Evolutionary conservation across 352 stramenopile species (phyloP).

Genomic region (Phytophthora citrophthora): DNA sequence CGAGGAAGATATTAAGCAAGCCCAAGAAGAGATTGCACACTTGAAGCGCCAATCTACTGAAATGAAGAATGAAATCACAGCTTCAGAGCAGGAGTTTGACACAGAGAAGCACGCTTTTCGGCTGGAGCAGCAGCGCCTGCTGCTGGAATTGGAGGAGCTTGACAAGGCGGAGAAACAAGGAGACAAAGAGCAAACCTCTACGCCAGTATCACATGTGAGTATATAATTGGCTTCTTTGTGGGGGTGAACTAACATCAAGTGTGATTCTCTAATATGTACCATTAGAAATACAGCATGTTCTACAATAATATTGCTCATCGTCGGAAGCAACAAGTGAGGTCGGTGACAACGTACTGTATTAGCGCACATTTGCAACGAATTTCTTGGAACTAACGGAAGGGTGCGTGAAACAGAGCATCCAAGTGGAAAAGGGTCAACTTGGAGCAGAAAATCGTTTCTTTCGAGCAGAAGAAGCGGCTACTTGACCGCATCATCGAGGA

Average conservation of each 20-base stretch:
- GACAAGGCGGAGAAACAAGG: slow-evolving; percentile 44
- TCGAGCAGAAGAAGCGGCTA: slow-evolving; percentile 73
- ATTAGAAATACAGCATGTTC: slow-evolving; percentile 43
- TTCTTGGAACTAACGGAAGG: neutral
- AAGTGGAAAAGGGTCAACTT: slow-evolving; percentile 58
- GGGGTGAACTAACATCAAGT: neutral
- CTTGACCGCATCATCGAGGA: slow-evolving; percentile 66
- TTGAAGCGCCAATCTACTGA: slow-evolving; percentile 45
- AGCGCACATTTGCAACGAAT: neutral
- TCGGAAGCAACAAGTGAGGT: slow-evolving; percentile 50
- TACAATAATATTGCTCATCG: slow-evolving; percentile 47
- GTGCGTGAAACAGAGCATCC: slow-evolving; percentile 28
- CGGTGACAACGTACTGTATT: neutral
- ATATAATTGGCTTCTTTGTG: neutral
- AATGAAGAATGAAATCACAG: slow-evolving; percentile 48
- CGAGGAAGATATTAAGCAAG: slow-evolving; percentile 47
- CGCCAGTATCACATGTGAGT: slow-evolving; percentile 25
- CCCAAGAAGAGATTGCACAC: slow-evolving; percentile 45
- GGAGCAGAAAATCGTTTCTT: slow-evolving; percentile 71
- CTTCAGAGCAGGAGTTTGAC: slow-evolving; percentile 53
- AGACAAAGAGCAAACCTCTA: slow-evolving; percentile 4
- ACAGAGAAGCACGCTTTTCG: slow-evolving; percentile 52
- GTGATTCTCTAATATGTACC: no score
- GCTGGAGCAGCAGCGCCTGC: slow-evolving; percentile 52
- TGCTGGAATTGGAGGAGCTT: slow-evolving; percentile 57